These are phyloP conservation scores for Fraxinus sp. DNA, from an alignment of 305 asterid species.

Conservation along the genomic window DNA sequence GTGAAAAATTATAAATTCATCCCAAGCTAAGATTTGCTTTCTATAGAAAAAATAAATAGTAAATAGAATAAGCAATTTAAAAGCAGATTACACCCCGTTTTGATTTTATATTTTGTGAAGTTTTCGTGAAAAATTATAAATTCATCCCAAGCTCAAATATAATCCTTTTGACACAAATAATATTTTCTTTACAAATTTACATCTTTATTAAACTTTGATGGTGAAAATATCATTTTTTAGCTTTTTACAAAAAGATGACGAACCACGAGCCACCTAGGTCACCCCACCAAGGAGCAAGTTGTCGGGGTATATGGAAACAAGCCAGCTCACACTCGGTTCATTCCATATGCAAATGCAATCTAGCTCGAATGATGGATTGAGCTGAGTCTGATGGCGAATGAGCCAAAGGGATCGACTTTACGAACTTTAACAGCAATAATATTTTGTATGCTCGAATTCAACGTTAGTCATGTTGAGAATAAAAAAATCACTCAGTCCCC, in stretches of 20 bases:
- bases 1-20: no score
- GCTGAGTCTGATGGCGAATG: background rate
- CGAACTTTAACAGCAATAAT: background rate
- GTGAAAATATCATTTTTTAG: background rate
- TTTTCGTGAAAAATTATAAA: background rate
- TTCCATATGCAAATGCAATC: background rate
- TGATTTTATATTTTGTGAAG: background rate
- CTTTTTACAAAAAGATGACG: no score
- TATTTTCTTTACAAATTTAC: background rate
- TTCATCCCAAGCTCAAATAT: background rate
- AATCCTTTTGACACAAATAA: background rate
- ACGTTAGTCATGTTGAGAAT: no score
- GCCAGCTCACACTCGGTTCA: background rate
- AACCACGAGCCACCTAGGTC: background rate
- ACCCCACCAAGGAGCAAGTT: background rate
- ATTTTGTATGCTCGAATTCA: no score
- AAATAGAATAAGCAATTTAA: background rate
- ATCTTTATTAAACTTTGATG: background rate
- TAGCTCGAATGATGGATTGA: background rate
- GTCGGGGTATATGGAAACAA: background rate
- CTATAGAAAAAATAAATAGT: background rate
- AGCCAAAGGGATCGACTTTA: background rate
- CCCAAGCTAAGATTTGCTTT: background rate
- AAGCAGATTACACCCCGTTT: background rate
- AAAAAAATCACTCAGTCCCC: background rate